Conservation (phyloP, 208 protist species). For the Leishmania lainsoni region DNA sequence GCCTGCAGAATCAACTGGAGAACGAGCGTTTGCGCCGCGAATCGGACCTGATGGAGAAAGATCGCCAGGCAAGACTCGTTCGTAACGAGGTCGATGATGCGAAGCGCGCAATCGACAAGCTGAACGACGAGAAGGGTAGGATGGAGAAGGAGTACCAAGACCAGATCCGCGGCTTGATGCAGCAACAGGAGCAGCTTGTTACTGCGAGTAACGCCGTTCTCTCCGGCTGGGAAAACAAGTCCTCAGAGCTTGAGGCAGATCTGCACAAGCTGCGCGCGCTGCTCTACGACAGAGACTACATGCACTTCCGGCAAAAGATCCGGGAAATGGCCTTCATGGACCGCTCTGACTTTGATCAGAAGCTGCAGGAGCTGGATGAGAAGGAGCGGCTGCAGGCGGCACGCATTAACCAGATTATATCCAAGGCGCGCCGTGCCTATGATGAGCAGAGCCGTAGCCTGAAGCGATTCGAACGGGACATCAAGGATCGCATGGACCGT, state of each 20-base stretch:
- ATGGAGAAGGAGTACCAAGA: conserved; percentile 62
- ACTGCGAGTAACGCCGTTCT: conserved; percentile 56
- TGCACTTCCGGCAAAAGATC: conserved; percentile 63
- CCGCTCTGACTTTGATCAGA: conserved; percentile 58
- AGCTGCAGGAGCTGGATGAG: conserved; percentile 68
- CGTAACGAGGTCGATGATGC: conserved; percentile 52
- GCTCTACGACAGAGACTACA: conserved; percentile 74
- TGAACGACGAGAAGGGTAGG: conserved; percentile 43
- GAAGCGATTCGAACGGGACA: conserved; percentile 50
- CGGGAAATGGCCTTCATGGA: conserved; percentile 58
- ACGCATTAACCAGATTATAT: conserved; percentile 51
- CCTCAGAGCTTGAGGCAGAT: conserved; percentile 49
- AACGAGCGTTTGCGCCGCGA: conserved; percentile 44
- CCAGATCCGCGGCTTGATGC: conserved; percentile 60
- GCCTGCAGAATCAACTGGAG: conserved; percentile 48
- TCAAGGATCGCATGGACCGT: conserved; percentile 31
- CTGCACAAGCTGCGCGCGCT: conserved; percentile 61
- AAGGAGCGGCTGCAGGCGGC: conserved; percentile 57
- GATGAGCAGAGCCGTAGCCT: conserved; percentile 56
- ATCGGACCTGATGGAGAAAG: conserved; percentile 66
- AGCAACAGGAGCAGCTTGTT: conserved; percentile 68
- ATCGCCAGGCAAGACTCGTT: conserved; percentile 53
- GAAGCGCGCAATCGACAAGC: conserved; percentile 39
- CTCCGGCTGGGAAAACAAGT: conserved; percentile 68
- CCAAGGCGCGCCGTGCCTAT: conserved; percentile 45